Conservation (phyloP, 2,329 filamentous ascomycete species). For the Aspergillus tamarii region DNA sequence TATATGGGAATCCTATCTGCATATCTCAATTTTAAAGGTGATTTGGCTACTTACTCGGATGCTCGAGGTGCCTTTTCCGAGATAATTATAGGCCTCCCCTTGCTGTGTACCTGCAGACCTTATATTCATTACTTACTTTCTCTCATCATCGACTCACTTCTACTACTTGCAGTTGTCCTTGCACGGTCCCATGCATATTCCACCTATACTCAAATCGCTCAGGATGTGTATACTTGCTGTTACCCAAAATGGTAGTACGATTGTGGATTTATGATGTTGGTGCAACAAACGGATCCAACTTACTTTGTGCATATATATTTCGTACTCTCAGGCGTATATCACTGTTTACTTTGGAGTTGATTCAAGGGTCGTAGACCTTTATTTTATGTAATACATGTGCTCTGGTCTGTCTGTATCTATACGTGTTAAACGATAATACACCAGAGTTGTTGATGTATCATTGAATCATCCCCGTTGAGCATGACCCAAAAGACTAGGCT, state of each 20-base stretch:
- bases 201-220: slow-evolving; percentile 5
- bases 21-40: slow-evolving; percentile 1
- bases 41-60: neutral
- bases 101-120: slow-evolving; percentile 16
- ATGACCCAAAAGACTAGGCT: neutral
- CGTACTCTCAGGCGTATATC: neutral
- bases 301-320: neutral
- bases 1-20: neutral
- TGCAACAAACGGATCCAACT: neutral
- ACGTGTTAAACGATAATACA: neutral
- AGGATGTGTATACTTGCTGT: slow-evolving; percentile 1
- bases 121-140: slow-evolving; percentile 3
- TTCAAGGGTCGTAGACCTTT: neutral
- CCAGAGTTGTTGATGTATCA: neutral
- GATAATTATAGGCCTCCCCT: slow-evolving; percentile 12
- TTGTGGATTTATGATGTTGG: neutral
- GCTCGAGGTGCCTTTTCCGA: neutral
- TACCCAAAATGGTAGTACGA: neutral
- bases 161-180: slow-evolving; percentile 13
- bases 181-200: slow-evolving; percentile 8
- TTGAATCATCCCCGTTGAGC: neutral
- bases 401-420: neutral
- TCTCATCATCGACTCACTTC: neutral
- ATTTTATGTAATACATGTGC: neutral
- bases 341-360: neutral